Percentiles rank a stretch among this genome's conserved stretches.
Evolutionary conservation across 495 filamentous ascomycete species (phyloP).

Genomic region (Letharia lupina): DNA sequence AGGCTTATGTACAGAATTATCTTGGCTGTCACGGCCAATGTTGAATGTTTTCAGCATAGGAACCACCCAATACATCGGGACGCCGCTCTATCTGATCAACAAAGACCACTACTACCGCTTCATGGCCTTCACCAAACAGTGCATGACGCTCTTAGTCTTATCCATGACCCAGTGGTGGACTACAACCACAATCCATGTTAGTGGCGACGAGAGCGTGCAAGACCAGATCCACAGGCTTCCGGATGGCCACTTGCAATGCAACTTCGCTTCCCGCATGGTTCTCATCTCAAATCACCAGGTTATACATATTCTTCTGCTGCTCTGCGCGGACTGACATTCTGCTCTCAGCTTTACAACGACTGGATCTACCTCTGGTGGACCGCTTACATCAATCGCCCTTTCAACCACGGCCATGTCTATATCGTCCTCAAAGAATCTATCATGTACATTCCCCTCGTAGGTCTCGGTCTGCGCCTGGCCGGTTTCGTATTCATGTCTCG

Average conservation of each 20-base stretch:
- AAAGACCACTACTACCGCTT: constrained; percentile 62
- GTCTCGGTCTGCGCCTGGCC: constrained; percentile 67
- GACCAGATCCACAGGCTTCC: constrained; percentile 52
- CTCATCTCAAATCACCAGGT: constrained; percentile 78
- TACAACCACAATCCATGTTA: constrained; percentile 62
- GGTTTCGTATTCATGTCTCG: constrained; percentile 75
- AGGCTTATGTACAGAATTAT: background rate
- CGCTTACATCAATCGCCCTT: constrained; percentile 51
- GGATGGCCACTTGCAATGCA: constrained; percentile 56
- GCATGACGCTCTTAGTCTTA: constrained; percentile 59
- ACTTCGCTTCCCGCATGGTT: constrained; percentile 64
- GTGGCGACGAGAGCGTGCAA: constrained; percentile 61
- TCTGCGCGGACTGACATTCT: constrained; percentile 11
- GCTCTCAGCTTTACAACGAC: constrained; percentile 60
- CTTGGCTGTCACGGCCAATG: background rate
- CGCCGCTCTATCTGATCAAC: constrained; percentile 57
- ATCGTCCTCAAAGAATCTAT: constrained; percentile 76
- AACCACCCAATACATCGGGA: constrained; percentile 54
- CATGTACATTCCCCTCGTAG: constrained; percentile 63
- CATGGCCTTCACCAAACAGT: constrained; percentile 66
- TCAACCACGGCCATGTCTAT: constrained; percentile 67
- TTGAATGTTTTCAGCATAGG: constrained; percentile 39
- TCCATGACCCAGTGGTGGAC: constrained; percentile 73
- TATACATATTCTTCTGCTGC: constrained; percentile 9
- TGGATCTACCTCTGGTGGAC: constrained; percentile 86